Base-by-base conservation (phyloP, 352 stramenopile genomes). In the Phytophthora pluvialis region DNA sequence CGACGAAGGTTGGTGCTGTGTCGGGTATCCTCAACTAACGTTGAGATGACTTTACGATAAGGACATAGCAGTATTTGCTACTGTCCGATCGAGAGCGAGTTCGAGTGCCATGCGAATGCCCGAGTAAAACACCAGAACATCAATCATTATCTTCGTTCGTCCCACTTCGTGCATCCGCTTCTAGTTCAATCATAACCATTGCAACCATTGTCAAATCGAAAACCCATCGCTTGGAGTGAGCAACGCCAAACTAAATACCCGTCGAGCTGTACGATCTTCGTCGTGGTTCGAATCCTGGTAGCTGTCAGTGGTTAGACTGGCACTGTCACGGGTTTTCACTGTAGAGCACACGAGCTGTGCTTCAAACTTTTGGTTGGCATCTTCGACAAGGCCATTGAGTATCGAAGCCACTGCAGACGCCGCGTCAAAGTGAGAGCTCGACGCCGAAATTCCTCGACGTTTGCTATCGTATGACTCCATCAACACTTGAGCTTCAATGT, bases 401-500 rank as follows among this genome's bases (percentile, higher is more conserved):
- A 86, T 42, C 0, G 62, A 68, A 52, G 69, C 42, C 2, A 80
- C 72, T 4, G 72, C 70, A 36, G 50, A 70, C 4, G 53, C 26
- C 2, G 62, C 47, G 50, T 80, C n/a, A 18, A 73, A 77, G 4
- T 54, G 56, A 51, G 16, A 16, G 16, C 16, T 70, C 4, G 46
- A 28, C 16, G 49, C 56, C 35, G 28, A 15, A 44, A 38, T 28
- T 16, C 16, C 38, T 56, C 44, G 16, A 49, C 32, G 4, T n/a
- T 59, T 59, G 51, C 26, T 46, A 10, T 53, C 26, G 15, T 4
- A 50, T 6, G 60, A 56, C 39, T 71, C 44, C 3, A 80, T 52
- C 21, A 88, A 60, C 38, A 69, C 31, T 47, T 69, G 61, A 12
- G 82, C 74, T n/a, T 77, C 51, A 38, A 91, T 84, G 44, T 85